Conservation (phyloP, 148 eudicot species). For the Camellia lanceoleosa region DNA sequence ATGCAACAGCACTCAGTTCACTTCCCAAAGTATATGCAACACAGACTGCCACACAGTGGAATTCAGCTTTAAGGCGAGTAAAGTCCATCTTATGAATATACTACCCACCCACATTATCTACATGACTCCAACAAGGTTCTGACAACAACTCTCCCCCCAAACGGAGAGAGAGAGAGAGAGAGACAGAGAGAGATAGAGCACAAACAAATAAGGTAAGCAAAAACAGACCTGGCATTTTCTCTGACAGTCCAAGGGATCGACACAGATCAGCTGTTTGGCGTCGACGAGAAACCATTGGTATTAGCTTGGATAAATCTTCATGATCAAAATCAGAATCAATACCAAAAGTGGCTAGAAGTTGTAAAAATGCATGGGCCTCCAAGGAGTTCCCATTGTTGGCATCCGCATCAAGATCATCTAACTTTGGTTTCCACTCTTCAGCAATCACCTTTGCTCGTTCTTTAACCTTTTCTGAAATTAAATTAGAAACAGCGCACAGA, state of each 20-base stretch:
- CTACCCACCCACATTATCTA: background rate
- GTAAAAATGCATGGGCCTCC: conserved; percentile 99
- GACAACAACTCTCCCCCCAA: background rate
- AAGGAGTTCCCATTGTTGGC: conserved; percentile 93
- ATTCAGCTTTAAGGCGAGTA: background rate
- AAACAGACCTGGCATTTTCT: conserved; percentile 78
- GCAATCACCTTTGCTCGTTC: conserved; percentile 79
- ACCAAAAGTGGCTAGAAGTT: conserved; percentile 79
- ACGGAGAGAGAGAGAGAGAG: background rate
- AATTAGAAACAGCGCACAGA: conserved; percentile 38
- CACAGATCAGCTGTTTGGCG: conserved; percentile 98
- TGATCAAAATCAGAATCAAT: conserved; percentile 74
- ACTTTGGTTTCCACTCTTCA: conserved; percentile 90
- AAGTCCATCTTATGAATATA: conserved; percentile 1
- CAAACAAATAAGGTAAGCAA: background rate
- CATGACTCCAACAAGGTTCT: background rate
- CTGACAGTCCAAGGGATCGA: conserved; percentile 90
- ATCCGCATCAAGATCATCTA: conserved; percentile 84
- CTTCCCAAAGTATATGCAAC: background rate
- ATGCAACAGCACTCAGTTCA: background rate
- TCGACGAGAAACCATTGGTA: conserved; percentile 98
- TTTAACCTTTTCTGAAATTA: conserved; percentile 60
- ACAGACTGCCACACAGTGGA: background rate
- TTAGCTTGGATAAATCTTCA: conserved; percentile 67
- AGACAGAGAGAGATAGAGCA: background rate